Evolutionary conservation across 169 alveolate genomes (phyloP).

Genomic region (Plasmodium fragile): DNA sequence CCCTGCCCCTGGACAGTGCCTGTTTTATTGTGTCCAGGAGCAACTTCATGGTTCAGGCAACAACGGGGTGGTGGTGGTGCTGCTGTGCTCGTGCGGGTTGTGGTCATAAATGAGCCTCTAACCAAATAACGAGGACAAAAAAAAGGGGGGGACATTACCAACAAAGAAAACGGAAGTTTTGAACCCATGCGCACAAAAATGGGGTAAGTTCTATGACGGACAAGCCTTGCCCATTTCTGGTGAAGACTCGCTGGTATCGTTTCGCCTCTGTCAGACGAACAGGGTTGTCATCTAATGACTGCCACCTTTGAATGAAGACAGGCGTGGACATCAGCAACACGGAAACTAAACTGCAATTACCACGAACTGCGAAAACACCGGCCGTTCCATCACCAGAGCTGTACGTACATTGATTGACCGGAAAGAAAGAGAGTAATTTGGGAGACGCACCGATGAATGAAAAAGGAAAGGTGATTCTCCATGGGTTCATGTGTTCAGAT

Average conservation of each 20-base stretch:
- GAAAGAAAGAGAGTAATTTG: neutral
- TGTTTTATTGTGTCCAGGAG: neutral
- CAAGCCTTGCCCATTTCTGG: neutral
- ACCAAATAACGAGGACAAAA: neutral
- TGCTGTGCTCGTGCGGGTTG: no score
- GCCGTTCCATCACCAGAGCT: neutral
- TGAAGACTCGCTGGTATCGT: neutral
- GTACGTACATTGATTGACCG: neutral
- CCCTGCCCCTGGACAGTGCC: neutral
- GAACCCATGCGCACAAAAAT: neutral
- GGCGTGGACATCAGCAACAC: neutral
- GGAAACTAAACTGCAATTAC: no score
- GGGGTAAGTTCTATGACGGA: no score
- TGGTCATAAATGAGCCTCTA: neutral
- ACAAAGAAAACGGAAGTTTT: neutral
- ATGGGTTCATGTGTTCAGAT: neutral
- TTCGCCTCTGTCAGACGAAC: neutral
- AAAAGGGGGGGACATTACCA: no score
- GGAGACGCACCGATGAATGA: neutral
- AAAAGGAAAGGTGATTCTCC: neutral
- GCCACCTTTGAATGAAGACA: neutral
- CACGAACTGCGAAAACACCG: neutral
- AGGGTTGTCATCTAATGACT: neutral
- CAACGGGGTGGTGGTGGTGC: no score
- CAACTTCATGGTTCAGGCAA: neutral